Percentiles rank a stretch among this genome's conserved stretches.
These are phyloP conservation scores for Prinsepia uniflora DNA, from an alignment of 306 rosid genomes.

Conservation along the genomic window DNA sequence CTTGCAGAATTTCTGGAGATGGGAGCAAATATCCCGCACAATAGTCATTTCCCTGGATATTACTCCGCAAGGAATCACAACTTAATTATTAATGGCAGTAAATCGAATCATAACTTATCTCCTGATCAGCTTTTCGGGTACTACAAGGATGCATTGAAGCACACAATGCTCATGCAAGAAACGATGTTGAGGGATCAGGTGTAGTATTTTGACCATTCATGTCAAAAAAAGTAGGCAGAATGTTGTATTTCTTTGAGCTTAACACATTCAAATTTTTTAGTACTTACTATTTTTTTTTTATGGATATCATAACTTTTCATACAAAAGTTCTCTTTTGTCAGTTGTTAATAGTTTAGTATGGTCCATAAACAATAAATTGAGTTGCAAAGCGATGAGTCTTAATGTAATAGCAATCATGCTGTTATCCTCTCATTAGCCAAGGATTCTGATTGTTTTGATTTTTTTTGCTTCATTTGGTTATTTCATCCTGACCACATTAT, in stretches of 20 bases:
- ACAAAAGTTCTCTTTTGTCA: neutral
- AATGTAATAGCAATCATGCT: neutral
- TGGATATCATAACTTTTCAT: neutral
- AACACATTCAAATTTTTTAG: neutral
- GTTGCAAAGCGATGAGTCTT: neutral
- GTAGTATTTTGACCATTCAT: conserved; percentile 14
- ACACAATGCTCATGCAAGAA: conserved; percentile 63
- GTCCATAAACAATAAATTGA: neutral
- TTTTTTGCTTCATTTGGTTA: neutral
- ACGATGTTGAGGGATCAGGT: conserved; percentile 63
- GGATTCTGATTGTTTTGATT: neutral
- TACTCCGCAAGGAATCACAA: conserved; percentile 29
- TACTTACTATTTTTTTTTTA: neutral
- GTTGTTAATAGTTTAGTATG: neutral
- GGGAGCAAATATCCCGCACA: conserved; percentile 40
- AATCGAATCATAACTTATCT: conserved; percentile 17
- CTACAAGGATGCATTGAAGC: conserved; percentile 50
- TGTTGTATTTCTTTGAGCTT: neutral
- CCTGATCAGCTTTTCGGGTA: conserved; percentile 28
- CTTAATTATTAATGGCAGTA: conserved; percentile 39
- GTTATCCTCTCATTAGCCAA: neutral
- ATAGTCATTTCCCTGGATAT: conserved; percentile 33
- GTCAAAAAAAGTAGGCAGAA: neutral
- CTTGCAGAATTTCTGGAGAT: conserved; percentile 43
- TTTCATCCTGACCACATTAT: neutral